Evolutionary conservation across 2,329 filamentous ascomycete species (phyloP).

Genomic region (Botrytis pseudocinerea): DNA sequence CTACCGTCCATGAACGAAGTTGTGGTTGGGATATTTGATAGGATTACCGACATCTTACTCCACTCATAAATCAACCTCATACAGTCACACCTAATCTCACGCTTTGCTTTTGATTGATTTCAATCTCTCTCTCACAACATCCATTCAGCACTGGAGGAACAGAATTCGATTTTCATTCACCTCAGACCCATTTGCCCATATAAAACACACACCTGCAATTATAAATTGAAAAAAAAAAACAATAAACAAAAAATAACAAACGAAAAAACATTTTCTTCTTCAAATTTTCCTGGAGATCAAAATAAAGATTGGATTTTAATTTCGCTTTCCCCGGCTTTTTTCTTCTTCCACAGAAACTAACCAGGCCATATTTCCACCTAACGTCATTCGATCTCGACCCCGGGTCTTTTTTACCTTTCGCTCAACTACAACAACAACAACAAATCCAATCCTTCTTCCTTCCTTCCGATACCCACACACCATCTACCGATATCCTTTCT

Average conservation of each 20-base stretch:
- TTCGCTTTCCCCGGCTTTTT: conserved; percentile 8
- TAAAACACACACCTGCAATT: background rate
- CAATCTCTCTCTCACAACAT: background rate
- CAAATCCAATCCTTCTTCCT: conserved; percentile 2
- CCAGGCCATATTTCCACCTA: background rate
- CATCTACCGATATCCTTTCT: background rate
- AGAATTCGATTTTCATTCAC: background rate
- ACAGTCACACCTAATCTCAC: background rate
- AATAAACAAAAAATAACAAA: too few species aligned
- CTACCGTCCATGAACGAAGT: background rate
- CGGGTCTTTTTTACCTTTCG: conserved; percentile 5
- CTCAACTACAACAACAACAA: background rate
- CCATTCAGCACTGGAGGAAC: background rate
- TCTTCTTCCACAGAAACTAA: background rate
- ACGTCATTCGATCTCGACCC: conserved; percentile 8
- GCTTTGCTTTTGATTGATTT: background rate
- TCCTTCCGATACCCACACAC: conserved; percentile 7
- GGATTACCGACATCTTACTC: background rate
- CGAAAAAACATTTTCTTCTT: background rate
- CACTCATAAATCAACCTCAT: background rate
- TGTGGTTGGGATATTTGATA: background rate
- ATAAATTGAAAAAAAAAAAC: background rate
- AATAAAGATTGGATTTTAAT: background rate
- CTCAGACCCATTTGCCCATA: background rate
- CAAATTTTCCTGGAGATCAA: background rate